Evolutionary conservation across 495 filamentous ascomycete species (phyloP).

Genomic region (Durotheca rogersii): DNA sequence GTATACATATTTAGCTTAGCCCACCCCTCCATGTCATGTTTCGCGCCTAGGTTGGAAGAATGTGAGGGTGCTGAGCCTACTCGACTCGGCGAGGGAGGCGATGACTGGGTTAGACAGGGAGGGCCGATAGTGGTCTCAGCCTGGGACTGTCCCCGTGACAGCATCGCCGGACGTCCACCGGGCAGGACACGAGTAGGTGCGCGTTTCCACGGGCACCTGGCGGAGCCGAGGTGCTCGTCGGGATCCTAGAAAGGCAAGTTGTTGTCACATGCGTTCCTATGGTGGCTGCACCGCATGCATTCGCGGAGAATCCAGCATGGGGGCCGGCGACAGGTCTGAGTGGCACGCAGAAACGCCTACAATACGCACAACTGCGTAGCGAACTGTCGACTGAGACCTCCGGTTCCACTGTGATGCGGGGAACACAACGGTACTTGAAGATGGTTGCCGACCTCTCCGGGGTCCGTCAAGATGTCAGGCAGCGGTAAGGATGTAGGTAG

Average conservation of each 20-base stretch:
- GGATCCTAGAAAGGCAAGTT: neutral
- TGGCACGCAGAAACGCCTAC: constrained; percentile 2
- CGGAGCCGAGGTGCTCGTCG: constrained; percentile 14
- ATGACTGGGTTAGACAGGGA: neutral
- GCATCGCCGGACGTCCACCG: constrained; percentile 17
- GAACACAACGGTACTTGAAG: constrained; percentile 23
- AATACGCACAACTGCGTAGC: neutral
- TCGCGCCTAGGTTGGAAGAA: too few species aligned
- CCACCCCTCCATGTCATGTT: too few species aligned
- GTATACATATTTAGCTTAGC: too few species aligned
- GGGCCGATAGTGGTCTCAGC: constrained; percentile 6
- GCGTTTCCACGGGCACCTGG: constrained; percentile 14
- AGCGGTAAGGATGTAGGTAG: neutral
- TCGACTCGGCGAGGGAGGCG: neutral
- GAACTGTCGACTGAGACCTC: neutral
- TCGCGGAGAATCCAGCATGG: neutral
- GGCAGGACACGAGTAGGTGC: constrained; percentile 21
- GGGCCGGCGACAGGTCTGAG: constrained; percentile 1
- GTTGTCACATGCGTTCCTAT: constrained; percentile 23
- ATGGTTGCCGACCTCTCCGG: constrained; percentile 7
- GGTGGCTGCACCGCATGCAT: constrained; percentile 12
- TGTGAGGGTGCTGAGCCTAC: too few species aligned
- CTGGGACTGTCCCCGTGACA: neutral
- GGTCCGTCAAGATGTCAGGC: too few species aligned
- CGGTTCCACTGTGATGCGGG: constrained; percentile 17